Evolutionary conservation across 352 stramenopile genomes (phyloP), one percentile per base, ranked within the genome.

Genomic region (Lagenidium giganteum): DNA sequence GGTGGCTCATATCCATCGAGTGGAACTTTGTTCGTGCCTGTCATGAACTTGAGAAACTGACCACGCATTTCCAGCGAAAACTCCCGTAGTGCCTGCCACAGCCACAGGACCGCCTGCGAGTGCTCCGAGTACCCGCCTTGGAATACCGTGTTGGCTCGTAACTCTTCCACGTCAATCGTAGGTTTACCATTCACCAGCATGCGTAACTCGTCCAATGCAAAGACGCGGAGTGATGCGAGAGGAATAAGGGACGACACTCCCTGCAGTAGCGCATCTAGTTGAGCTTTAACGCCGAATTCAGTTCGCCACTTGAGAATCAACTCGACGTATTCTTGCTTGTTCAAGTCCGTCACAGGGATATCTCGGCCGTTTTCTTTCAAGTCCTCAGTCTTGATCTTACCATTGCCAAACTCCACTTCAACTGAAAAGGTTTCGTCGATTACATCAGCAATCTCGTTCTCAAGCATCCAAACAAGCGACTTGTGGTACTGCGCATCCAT

Each of bases 361-460:
- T 69, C 48, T 4, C 50, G 41, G 3, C 71, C 71, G 27, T 71
- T 67, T 18, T 70, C 63, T 25, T 61, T 61, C 4, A 85, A 46
- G 14, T 76, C 67, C 8, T 72, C 56, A 8, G 52, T 33, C 28
- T 9, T 14, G 9, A 32, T 9, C 28, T 9, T 32, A 9, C 14
- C 28, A 13, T 27, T 24, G 14, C 25, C 21, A 20, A 9, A 35
- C 39, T 70, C 56, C 8, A 76, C 43, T 39, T 83, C 66, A 5
- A 95, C 78, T n/a, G 75, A 87, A 42, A 95, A 95, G 0, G 70
- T 94, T 47, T 95, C 85, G 26, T 88, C 81, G 22, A 96, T 83
- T 1, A 93, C 57, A 28, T 75, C 68, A 2, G 59, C 38, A 13
- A 96, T 76, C 18, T 86, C 69, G 49, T 95, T 89, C 27, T 91